phyloP scores from a whole-genome alignment of 805 yeast genomes.

The Candida ulmi region DNA sequence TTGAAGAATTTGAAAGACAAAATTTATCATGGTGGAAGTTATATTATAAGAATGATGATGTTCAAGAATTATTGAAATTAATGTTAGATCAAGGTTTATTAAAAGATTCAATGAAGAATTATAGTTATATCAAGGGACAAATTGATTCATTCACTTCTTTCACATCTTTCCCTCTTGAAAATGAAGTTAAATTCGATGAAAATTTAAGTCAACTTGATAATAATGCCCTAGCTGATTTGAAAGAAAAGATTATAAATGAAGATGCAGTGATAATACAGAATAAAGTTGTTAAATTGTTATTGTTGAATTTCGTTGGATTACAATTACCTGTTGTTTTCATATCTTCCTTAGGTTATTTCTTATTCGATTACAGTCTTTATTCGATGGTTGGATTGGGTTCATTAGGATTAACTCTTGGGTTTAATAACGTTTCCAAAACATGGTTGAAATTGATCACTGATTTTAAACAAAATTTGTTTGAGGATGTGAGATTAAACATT shows the following conservation, averaged over 20 bases:
- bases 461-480: conserved; percentile 21
- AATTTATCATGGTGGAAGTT: conserved; percentile 28
- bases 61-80: conserved; percentile 21
- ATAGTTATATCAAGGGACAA: conserved; percentile 28
- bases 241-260: conserved; percentile 14
- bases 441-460: conserved; percentile 22
- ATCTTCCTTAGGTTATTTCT: conserved; percentile 22
- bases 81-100: conserved; percentile 22
- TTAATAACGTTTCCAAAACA: conserved; percentile 24
- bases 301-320: conserved; percentile 23
- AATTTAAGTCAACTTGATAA: conserved; percentile 7
- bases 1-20: conserved; percentile 19
- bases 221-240: conserved; percentile 15
- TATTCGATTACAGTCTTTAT: conserved; percentile 24
- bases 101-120: conserved; percentile 21
- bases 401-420: conserved; percentile 26
- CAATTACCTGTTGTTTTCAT: conserved; percentile 26
- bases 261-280: conserved; percentile 20
- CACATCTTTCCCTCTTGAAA: conserved; percentile 1
- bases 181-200: not conserved
- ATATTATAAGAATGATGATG: conserved; percentile 26
- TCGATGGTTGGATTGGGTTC: conserved; percentile 29
- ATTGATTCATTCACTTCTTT: conserved; percentile 23
- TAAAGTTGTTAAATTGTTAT: conserved; percentile 20
- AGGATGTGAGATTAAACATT: conserved; percentile 17